Evolutionary conservation across 1,284 basidiomycete genomes (phyloP).

Genomic region (Ustilago hordei): DNA sequence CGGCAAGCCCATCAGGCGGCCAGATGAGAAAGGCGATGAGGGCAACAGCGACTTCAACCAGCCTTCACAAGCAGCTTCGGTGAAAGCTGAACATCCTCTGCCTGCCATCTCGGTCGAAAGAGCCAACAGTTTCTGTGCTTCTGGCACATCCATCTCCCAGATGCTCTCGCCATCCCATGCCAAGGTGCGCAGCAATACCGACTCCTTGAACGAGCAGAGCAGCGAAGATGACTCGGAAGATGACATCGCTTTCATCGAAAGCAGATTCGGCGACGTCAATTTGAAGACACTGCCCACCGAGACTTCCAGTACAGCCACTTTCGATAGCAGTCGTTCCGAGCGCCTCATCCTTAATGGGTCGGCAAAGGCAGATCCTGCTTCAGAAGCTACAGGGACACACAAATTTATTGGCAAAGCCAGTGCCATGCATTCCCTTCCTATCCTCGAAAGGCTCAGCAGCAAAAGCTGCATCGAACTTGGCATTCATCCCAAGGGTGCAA

Average conservation of each 20-base stretch:
- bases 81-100: neutral
- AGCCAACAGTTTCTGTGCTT: slow-evolving; percentile 20
- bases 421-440: slow-evolving; percentile 53
- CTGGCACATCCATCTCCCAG: slow-evolving; percentile 10
- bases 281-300: neutral
- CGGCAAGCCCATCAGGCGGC: slow-evolving; percentile 56
- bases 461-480: slow-evolving; percentile 27
- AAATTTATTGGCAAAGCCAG: slow-evolving; percentile 61
- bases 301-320: slow-evolving; percentile 6
- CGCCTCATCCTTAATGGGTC: slow-evolving; percentile 26
- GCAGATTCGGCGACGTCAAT: slow-evolving; percentile 19
- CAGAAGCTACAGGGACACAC: slow-evolving; percentile 17
- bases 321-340: slow-evolving; percentile 30
- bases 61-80: neutral
- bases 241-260: slow-evolving; percentile 50
- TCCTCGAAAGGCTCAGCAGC: slow-evolving; percentile 50
- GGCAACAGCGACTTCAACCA: neutral
- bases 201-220: slow-evolving; percentile 6
- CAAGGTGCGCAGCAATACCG: slow-evolving; percentile 26
- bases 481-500: slow-evolving; percentile 24
- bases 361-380: neutral
- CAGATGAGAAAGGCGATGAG: slow-evolving; percentile 55
- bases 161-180: slow-evolving; percentile 39
- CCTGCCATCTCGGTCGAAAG: slow-evolving; percentile 10
- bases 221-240: slow-evolving; percentile 56